A percentile compares a stretch with the other conserved stretches of the same genome.
Conservation (phyloP, 495 filamentous ascomycete species). For the Tuber umbilicatum region DNA sequence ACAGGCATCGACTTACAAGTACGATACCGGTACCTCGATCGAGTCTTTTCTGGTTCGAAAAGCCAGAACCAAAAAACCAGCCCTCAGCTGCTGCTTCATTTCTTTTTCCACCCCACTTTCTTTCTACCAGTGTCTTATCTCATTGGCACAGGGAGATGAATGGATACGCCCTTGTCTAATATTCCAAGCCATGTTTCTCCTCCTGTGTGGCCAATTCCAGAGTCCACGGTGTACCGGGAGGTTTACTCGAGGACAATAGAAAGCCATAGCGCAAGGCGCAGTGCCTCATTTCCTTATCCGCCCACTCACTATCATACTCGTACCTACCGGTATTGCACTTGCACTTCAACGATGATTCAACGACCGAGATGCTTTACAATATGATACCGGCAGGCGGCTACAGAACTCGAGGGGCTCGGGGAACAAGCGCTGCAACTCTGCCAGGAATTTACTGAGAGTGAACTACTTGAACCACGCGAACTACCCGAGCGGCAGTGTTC, state of each 20-base stretch:
- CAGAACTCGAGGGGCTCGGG: background rate
- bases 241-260: no score
- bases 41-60: background rate
- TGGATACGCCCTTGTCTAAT: background rate
- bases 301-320: background rate
- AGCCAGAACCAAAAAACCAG: background rate
- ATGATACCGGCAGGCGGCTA: no score
- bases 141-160: background rate
- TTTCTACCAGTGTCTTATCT: background rate
- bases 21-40: background rate
- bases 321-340: background rate
- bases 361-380: background rate
- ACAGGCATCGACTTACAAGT: background rate
- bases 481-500: no score
- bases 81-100: background rate
- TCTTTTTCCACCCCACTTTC: background rate
- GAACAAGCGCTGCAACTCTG: background rate
- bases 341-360: background rate
- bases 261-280: background rate
- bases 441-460: background rate
- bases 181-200: slow-evolving; percentile 1
- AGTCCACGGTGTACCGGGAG: background rate
- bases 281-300: background rate
- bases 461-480: no score
- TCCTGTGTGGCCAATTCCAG: background rate